These are phyloP conservation scores for Exophiala mesophila DNA, from an alignment of 2,329 filamentous ascomycete species.

Conservation along the genomic window DNA sequence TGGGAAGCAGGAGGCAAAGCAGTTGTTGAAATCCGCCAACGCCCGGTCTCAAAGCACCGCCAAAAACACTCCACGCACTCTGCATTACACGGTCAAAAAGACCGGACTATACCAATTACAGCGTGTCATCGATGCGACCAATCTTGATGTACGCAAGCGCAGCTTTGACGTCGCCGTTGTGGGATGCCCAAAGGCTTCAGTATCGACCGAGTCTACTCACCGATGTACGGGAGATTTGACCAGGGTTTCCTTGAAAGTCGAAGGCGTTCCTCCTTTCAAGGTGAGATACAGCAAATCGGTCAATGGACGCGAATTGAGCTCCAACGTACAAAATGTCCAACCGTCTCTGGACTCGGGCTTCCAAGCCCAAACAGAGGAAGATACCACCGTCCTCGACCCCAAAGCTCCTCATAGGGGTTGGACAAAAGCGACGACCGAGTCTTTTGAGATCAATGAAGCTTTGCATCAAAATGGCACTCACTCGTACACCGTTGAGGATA, in stretches of 20 bases:
- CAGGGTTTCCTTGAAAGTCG: slow-evolving; percentile 73
- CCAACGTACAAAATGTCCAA: slow-evolving; percentile 89
- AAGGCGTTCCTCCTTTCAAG: slow-evolving; percentile 84
- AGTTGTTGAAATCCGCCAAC: slow-evolving; percentile 65
- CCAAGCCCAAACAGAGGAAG: slow-evolving; percentile 57
- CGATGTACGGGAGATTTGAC: slow-evolving; percentile 86
- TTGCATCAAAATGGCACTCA: slow-evolving; percentile 73
- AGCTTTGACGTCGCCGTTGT: slow-evolving; percentile 78
- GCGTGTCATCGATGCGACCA: slow-evolving; percentile 86
- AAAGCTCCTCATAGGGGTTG: slow-evolving; percentile 59
- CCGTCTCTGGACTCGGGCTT: slow-evolving; percentile 81
- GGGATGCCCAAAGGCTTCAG: slow-evolving; percentile 71
- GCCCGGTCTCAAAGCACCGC: slow-evolving; percentile 50
- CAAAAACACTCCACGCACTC: slow-evolving; percentile 55
- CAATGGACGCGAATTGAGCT: slow-evolving; percentile 75
- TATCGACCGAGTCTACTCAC: slow-evolving; percentile 60
- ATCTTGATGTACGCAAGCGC: slow-evolving; percentile 79
- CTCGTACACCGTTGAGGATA: slow-evolving; percentile 87
- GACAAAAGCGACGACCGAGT: slow-evolving; percentile 70
- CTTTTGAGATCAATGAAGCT: slow-evolving; percentile 84
- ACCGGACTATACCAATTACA: slow-evolving; percentile 80
- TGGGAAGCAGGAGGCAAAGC: slow-evolving; percentile 66
- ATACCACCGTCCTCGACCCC: slow-evolving; percentile 53
- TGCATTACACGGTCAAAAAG: slow-evolving; percentile 74
- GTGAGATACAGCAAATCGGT: slow-evolving; percentile 87